phyloP scores from a whole-genome alignment of 805 yeast species.

The Isabelozyma rhagii region DNA sequence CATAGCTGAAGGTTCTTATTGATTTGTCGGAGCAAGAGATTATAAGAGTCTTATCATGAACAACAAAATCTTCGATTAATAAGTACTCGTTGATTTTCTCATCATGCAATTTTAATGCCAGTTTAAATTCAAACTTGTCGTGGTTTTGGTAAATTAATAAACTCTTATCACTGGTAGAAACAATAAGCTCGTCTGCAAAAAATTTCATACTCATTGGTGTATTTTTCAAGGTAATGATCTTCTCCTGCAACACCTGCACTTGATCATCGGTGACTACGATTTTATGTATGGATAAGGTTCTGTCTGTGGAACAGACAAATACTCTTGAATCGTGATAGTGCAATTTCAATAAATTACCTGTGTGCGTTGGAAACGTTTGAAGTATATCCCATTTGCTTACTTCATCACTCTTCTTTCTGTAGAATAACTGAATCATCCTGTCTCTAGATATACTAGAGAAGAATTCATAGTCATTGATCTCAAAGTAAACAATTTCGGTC shows the following conservation, averaged over 20 bases:
- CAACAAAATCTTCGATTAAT: constrained; percentile 41
- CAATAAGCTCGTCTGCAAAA: constrained; percentile 37
- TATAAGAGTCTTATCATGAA: constrained; percentile 28
- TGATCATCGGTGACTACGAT: constrained; percentile 17
- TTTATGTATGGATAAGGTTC: constrained; percentile 55
- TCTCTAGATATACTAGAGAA: constrained; percentile 55
- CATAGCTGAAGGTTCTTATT: constrained; percentile 45
- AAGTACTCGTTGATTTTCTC: constrained; percentile 38
- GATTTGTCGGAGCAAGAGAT: constrained; percentile 57
- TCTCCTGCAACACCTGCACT: constrained; percentile 31
- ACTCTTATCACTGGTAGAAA: constrained; percentile 52
- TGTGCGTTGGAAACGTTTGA: constrained; percentile 60
- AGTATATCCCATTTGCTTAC: constrained; percentile 45
- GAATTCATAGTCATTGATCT: constrained; percentile 21
- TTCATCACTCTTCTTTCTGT: constrained; percentile 8
- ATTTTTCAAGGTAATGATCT: constrained; percentile 47
- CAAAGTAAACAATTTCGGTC: constrained; percentile 42
- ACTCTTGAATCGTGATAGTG: constrained; percentile 27
- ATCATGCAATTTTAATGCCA: constrained; percentile 40
- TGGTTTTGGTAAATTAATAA: constrained; percentile 36
- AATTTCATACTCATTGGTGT: constrained; percentile 47
- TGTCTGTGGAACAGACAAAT: constrained; percentile 58
- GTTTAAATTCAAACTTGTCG: constrained; percentile 27
- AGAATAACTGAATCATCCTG: constrained; percentile 58
- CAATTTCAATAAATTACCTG: constrained; percentile 48